phyloP scores from a whole-genome alignment of 2,329 filamentous ascomycete genomes.

The Fusarium sublunatum region DNA sequence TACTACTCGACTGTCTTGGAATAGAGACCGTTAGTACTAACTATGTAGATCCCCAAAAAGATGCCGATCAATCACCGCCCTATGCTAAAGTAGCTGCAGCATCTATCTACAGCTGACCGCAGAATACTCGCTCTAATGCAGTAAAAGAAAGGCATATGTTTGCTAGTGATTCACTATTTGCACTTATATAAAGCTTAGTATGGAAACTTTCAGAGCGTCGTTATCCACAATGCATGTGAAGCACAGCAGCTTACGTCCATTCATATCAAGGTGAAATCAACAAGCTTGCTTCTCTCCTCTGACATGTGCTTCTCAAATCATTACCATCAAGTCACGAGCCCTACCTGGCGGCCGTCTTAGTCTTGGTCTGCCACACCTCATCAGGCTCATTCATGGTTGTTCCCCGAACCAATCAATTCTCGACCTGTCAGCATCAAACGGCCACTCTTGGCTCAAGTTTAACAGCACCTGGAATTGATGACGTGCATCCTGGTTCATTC shows the following conservation, averaged over 20 bases:
- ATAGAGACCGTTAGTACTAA: neutral
- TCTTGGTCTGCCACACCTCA: constrained; percentile 28
- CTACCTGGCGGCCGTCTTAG: constrained; percentile 17
- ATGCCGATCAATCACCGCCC: constrained; percentile 1
- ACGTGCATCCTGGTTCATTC: constrained; percentile 36
- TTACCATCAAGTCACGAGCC: constrained; percentile 34
- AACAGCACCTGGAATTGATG: constrained; percentile 17
- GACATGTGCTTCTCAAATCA: constrained; percentile 11
- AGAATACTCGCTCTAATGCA: constrained; percentile 13
- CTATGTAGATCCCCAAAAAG: constrained; percentile 13
- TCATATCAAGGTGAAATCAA: neutral
- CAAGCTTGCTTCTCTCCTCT: neutral
- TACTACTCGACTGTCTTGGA: neutral
- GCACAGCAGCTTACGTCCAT: neutral
- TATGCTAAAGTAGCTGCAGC: constrained; percentile 13
- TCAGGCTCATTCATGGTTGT: constrained; percentile 9
- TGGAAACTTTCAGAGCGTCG: neutral
- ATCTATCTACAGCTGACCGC: constrained; percentile 17
- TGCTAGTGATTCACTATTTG: constrained; percentile 9
- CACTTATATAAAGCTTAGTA: constrained; percentile 10
- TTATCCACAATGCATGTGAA: constrained; percentile 2
- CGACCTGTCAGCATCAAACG: constrained; percentile 25
- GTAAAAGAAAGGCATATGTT: constrained; percentile 2
- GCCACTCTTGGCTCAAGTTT: constrained; percentile 10
- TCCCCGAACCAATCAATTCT: constrained; percentile 26